Conservation (phyloP, 768 basidiomycete genomes). For the Tulasnella sp. region DNA sequence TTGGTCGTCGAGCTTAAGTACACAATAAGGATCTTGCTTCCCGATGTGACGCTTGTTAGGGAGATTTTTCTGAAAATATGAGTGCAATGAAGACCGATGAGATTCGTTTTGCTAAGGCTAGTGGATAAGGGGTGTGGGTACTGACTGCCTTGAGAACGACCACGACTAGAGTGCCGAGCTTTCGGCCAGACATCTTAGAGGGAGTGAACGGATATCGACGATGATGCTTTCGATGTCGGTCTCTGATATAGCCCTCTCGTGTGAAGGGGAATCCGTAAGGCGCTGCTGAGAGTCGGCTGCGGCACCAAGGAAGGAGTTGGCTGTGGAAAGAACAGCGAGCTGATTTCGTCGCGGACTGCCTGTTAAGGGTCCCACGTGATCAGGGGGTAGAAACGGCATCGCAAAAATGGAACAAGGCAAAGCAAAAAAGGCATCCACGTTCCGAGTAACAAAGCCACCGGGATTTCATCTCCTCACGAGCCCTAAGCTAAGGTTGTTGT, state of each 20-base stretch:
- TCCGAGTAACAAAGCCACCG: too few relatives aligned
- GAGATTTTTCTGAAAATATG: conserved; percentile 68
- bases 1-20: conserved; percentile 75
- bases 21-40: conserved; percentile 97
- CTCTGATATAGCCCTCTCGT: neutral
- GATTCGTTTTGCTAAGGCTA: conserved; percentile 19
- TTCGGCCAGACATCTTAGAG: conserved; percentile 30
- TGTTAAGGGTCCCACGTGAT: conserved; percentile 2
- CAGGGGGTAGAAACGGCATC: neutral
- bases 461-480: conserved; percentile 24
- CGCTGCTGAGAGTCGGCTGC: conserved; percentile 21
- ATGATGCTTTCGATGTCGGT: neutral
- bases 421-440: too few relatives aligned
- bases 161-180: conserved; percentile 91
- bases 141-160: conserved; percentile 93
- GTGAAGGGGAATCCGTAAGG: neutral
- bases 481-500: conserved; percentile 25
- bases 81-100: neutral
- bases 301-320: conserved; percentile 5
- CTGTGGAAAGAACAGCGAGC: conserved; percentile 3
- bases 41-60: conserved; percentile 91
- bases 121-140: neutral
- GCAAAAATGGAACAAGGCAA: neutral
- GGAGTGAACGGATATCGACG: neutral
- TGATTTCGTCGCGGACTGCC: conserved; percentile 18